A percentile compares a stretch with the other conserved stretches of the same genome.
These are phyloP conservation scores for Alloascoidea hylecoeti DNA, from an alignment of 805 yeast genomes.

Conservation along the genomic window DNA sequence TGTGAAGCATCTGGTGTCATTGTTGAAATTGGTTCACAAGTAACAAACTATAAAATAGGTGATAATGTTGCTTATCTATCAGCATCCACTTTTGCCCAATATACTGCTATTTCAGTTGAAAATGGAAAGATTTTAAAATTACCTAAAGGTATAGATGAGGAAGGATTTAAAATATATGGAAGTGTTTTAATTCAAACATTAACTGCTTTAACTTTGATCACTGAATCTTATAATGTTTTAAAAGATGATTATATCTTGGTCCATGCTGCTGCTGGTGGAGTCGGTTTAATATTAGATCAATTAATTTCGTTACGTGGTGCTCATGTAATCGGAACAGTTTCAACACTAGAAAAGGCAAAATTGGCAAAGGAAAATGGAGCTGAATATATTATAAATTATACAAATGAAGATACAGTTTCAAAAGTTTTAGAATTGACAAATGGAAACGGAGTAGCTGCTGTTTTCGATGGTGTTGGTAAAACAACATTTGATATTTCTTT, in stretches of 20 bases:
- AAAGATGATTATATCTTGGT: conserved; percentile 61
- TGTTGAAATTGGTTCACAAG: conserved; percentile 47
- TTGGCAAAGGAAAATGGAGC: conserved; percentile 68
- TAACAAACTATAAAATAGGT: conserved; percentile 37
- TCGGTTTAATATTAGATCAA: conserved; percentile 62
- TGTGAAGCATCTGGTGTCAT: conserved; percentile 45
- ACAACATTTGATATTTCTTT: conserved; percentile 58
- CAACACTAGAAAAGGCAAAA: conserved; percentile 56
- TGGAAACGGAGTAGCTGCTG: conserved; percentile 54
- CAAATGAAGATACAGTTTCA: conserved; percentile 33
- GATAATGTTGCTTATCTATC: conserved; percentile 54
- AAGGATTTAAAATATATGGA: not conserved
- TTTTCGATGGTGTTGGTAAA: conserved; percentile 69
- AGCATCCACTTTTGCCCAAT: conserved; percentile 56
- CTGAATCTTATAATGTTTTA: conserved; percentile 52
- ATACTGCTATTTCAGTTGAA: conserved; percentile 29
- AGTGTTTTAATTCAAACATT: conserved; percentile 50
- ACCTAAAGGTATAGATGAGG: conserved; percentile 24
- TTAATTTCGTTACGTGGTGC: conserved; percentile 53
- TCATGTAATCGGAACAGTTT: conserved; percentile 73
- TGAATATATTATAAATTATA: conserved; percentile 44
- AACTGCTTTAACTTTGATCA: conserved; percentile 62
- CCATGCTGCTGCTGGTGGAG: conserved; percentile 96
- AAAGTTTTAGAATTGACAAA: conserved; percentile 44
- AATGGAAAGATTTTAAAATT: not conserved